Evolutionary conservation across 345 rosid species (phyloP), one percentile per base, ranked within the genome.

Genomic region (Bruguiera sexangula): DNA sequence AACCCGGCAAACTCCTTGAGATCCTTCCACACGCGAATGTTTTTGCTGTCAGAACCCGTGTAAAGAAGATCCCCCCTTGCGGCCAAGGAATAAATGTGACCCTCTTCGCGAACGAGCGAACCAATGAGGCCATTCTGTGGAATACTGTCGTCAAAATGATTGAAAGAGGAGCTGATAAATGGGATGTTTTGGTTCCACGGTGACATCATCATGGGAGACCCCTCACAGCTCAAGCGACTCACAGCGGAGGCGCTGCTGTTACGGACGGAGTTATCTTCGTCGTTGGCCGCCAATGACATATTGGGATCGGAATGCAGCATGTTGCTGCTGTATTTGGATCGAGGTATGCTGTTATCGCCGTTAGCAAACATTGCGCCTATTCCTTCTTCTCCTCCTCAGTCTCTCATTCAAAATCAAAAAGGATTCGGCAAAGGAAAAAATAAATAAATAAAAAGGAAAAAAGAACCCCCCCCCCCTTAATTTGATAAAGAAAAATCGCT

Each of bases 11-110:
- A 91, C 71, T 94, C 98, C 73, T 94, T 83, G 22, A 94, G 77
- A 73, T 89, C 86, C 81, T 91, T 91, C 97, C 98, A 91, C 7
- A 91, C 98, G 6, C 95, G 97, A 82, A 94, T 91, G 82, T 91
- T 94, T 80, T 94, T 94, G 82, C 96, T 88, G 71, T 91, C 98
- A 3, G 98, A 91, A 55, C 98, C 98, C 0, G 98, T 94, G 79
- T 91, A 94, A 37, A 94, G 87, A 46, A 94, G 89, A 73, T 94
- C 95, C 56, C 85, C 91, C 6, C 83, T 70, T 46, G 97, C 91
- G 9, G 97, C 98, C 52, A 94, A 71, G 61, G 98, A 94, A 78
- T 94, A 94, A 34, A 94, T 89, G 54, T 93, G 98, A 15, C 98
- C 98, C 75, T 93, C 98, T 77, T 93, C 97, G 2, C 98, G 92